Evolutionary conservation across 2,329 filamentous ascomycete genomes (phyloP).

Genomic region (Bisporella sp.): DNA sequence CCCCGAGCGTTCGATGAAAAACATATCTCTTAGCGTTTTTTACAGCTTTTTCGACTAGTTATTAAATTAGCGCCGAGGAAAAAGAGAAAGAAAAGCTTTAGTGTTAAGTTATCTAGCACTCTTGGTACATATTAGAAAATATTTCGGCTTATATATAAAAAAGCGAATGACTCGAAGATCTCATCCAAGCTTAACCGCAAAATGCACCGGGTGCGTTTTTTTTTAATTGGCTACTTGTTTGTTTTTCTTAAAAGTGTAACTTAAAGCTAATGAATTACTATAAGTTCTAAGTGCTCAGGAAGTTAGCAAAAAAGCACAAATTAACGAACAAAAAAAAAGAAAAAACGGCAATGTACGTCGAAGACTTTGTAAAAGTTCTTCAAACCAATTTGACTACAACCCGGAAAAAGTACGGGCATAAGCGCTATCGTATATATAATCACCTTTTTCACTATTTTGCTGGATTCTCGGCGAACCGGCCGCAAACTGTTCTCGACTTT

Average conservation of each 20-base stretch:
- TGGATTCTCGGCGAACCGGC: slow-evolving; percentile 1
- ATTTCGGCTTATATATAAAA: slow-evolving; percentile 1
- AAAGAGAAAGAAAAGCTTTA: slow-evolving; percentile 5
- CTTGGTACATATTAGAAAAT: slow-evolving; percentile 3
- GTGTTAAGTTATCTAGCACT: slow-evolving; percentile 3
- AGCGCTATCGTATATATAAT: neutral
- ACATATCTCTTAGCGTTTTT: slow-evolving; percentile 3
- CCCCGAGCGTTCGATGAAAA: neutral
- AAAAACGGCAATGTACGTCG: slow-evolving; percentile 3
- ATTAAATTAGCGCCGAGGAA: slow-evolving; percentile 8
- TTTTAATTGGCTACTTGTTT: slow-evolving; percentile 4
- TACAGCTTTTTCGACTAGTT: slow-evolving; percentile 9
- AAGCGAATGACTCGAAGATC: slow-evolving; percentile 13
- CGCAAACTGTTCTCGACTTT: slow-evolving; percentile 10
- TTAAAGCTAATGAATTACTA: neutral
- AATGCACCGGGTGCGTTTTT: slow-evolving; percentile 12
- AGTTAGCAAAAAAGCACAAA: slow-evolving; percentile 6
- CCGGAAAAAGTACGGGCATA: slow-evolving; percentile 2
- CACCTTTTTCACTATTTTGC: neutral
- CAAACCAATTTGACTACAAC: slow-evolving; percentile 4
- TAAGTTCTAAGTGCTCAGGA: slow-evolving; percentile 1
- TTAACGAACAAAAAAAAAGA: slow-evolving; percentile 6
- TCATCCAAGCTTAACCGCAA: slow-evolving; percentile 13
- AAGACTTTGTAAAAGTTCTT: slow-evolving; percentile 1
- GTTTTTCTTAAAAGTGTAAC: slow-evolving; percentile 4